Evolutionary conservation across 768 basidiomycete genomes (phyloP), one percentile per base, ranked within the genome.

Genomic region (Jaapia argillacea): DNA sequence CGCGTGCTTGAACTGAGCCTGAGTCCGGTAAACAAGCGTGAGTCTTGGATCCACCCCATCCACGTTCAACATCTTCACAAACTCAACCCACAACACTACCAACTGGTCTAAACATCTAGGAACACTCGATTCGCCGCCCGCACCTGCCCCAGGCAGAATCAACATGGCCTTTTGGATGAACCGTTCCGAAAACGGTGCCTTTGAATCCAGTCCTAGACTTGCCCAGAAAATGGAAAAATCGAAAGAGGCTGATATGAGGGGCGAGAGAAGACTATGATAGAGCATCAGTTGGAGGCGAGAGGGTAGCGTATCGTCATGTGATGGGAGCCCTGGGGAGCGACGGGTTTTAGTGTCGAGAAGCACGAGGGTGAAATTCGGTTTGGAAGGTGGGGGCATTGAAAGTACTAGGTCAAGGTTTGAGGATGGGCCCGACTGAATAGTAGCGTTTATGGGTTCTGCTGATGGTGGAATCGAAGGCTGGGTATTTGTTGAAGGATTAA

Each of bases 191-290:
- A 86, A 74, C 0, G 58, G 49, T 39, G 54, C 58, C 0, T 50
- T 52, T 0, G 75, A 63, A 44, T 78, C 49, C 12, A 81, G 49
- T 2, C 60, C 55, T 1, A 79, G 53, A 21, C 58, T 62, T 12
- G 46, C 49, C 79, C 81, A 87, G 6, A 88, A 50, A 0, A 54
- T 43, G 20, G 57, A 37, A 51, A 81, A 85, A 50, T 80, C 69
- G 46, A 78, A 55, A 10, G 28, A 33, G 10, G 16, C 10, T 16
- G 28, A 33, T 16, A 33, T 16, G 10, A 33, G 16, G 10, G 10
- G 10, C 16, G 28, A 33, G 16, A 33, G 28, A 33, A 33, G 28
- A 33, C 28, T 10, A 33, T 33, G 28, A 33, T 33, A 33, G 10
- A 33, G 28, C 28, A 33, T 33, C 28, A 33, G 28, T 16, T 33